phyloP scores from a whole-genome alignment of 2,329 filamentous ascomycete genomes.

The Triangularia setosa region DNA sequence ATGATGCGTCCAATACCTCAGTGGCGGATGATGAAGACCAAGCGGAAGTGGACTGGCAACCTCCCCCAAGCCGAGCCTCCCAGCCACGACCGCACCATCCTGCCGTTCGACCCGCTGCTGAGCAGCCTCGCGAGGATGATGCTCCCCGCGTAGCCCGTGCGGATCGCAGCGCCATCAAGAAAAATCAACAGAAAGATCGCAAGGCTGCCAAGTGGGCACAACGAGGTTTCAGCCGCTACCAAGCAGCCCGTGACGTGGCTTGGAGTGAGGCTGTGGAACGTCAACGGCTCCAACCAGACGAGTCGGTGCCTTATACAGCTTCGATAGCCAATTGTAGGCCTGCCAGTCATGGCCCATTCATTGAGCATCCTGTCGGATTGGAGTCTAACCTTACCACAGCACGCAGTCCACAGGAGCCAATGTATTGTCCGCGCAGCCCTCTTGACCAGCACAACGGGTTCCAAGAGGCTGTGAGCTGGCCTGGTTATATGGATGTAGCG shows the following conservation, averaged over 20 bases:
- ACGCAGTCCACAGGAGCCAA: conserved; percentile 9
- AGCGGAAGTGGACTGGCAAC: conserved; percentile 23
- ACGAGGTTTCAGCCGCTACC: conserved; percentile 45
- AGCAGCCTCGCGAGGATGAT: background rate
- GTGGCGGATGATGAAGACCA: conserved; percentile 31
- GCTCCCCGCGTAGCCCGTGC: conserved; percentile 2
- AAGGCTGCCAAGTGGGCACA: conserved; percentile 36
- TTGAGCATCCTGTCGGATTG: conserved; percentile 3
- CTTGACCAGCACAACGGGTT: background rate
- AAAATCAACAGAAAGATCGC: conserved; percentile 19
- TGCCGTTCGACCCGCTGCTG: background rate
- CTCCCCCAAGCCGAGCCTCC: background rate
- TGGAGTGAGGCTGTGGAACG: conserved; percentile 33
- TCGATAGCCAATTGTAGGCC: conserved; percentile 14
- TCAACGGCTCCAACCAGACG: conserved; percentile 25
- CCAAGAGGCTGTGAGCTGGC: background rate
- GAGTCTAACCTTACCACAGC: conserved; percentile 7
- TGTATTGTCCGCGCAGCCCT: conserved; percentile 3
- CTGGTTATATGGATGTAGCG: background rate
- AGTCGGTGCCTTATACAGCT: conserved; percentile 3
- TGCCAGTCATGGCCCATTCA: conserved; percentile 12
- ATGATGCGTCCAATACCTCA: conserved; percentile 28
- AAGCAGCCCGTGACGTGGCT: conserved; percentile 31
- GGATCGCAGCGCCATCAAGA: conserved; percentile 14
- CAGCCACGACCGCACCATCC: background rate